A percentile compares a stretch with the other conserved stretches of the same genome.
These are phyloP conservation scores for Aquilaria sinensis DNA, from an alignment of 345 rosid genomes.

Conservation along the genomic window DNA sequence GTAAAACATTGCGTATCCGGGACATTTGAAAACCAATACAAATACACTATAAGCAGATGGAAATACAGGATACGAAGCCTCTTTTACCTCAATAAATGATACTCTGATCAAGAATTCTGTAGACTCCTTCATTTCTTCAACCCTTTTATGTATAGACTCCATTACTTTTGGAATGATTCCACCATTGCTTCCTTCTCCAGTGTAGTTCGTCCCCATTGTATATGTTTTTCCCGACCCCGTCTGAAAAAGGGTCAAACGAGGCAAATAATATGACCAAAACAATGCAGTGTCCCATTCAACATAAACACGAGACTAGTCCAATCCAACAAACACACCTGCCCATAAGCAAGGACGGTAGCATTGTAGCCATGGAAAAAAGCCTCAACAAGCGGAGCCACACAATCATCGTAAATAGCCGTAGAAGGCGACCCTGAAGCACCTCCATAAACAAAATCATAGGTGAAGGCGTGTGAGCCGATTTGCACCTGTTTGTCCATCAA, in stretches of 20 bases:
- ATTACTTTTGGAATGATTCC: constrained; percentile 84
- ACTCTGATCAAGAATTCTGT: constrained; percentile 73
- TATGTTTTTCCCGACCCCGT: constrained; percentile 95
- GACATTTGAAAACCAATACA: background rate
- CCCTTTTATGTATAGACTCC: constrained; percentile 63
- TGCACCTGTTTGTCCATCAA: constrained; percentile 44
- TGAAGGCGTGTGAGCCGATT: constrained; percentile 80
- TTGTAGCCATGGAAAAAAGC: constrained; percentile 84
- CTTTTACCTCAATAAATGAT: constrained; percentile 84
- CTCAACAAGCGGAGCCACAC: constrained; percentile 84
- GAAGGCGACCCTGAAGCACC: constrained; percentile 39
- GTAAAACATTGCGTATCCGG: no score
- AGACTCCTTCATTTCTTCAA: constrained; percentile 38
- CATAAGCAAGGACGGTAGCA: constrained; percentile 94
- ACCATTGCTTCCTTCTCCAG: constrained; percentile 46
- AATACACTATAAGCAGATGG: background rate
- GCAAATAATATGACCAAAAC: background rate
- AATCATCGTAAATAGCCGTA: constrained; percentile 43
- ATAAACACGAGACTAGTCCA: background rate
- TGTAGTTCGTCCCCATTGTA: constrained; percentile 92
- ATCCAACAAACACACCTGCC: constrained; percentile 55
- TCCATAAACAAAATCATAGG: constrained; percentile 77
- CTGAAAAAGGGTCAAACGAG: constrained; percentile 18
- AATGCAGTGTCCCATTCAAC: background rate
- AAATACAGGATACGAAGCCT: background rate